These are phyloP conservation scores for Bipolaris cookei DNA, from an alignment of 2,329 filamentous ascomycete genomes.

Conservation along the genomic window DNA sequence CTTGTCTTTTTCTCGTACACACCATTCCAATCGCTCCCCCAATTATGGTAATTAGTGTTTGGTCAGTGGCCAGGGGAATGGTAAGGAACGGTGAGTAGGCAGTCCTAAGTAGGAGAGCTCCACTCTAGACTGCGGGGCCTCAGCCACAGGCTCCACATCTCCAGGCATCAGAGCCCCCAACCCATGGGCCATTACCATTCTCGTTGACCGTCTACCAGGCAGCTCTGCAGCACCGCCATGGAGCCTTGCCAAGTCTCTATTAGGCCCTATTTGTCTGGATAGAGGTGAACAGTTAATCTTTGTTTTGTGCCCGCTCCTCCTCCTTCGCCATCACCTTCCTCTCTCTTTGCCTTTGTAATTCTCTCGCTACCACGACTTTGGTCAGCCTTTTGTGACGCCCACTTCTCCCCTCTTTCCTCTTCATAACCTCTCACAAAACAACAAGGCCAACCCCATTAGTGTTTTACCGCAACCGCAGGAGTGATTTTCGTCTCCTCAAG, in stretches of 20 bases:
- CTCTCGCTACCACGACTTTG: no score
- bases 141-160: conserved; percentile 21
- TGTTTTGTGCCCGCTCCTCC: conserved; percentile 2
- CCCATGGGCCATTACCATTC: conserved; percentile 12
- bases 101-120: neutral
- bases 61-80: neutral
- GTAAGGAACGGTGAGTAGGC: neutral
- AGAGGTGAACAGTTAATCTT: conserved; percentile 3
- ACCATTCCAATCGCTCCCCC: neutral
- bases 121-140: conserved; percentile 3
- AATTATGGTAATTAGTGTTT: neutral
- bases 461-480: no score
- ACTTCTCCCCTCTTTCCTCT: no score
- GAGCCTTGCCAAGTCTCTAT: conserved; percentile 21
- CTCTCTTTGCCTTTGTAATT: no score
- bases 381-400: no score
- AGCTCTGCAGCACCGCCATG: conserved; percentile 14
- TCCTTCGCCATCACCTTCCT: no score
- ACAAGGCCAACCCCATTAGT: no score
- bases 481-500: no score
- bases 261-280: conserved; percentile 1
- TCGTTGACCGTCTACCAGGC: conserved; percentile 14
- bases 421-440: no score
- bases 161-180: conserved; percentile 27
- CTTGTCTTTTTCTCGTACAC: neutral